Conservation (phyloP, 768 basidiomycete genomes). For the Udeniomyces megalosporus region DNA sequence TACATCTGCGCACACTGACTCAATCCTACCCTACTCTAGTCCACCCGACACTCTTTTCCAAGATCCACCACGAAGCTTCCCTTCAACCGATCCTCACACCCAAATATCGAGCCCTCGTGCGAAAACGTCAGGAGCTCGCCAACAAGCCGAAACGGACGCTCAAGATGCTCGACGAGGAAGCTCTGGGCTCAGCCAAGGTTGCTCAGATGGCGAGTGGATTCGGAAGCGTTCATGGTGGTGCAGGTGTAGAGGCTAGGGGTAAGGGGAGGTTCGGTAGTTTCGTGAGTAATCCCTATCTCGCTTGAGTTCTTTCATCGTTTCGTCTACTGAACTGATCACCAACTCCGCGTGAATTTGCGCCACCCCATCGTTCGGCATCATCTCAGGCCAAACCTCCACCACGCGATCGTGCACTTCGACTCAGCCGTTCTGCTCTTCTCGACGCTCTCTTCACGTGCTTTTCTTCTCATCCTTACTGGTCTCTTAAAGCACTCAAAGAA, state of each 20-base stretch:
- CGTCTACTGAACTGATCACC: background rate
- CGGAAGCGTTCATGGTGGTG: background rate
- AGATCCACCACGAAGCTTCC: constrained; percentile 66
- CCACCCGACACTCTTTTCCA: constrained; percentile 17
- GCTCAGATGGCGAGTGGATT: constrained; percentile 65
- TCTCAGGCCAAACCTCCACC: constrained; percentile 20
- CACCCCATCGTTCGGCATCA: constrained; percentile 18
- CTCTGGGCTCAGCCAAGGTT: constrained; percentile 35
- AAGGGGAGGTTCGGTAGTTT: constrained; percentile 49
- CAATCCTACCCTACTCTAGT: background rate
- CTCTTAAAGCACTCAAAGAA: constrained; percentile 57
- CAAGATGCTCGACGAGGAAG: constrained; percentile 49
- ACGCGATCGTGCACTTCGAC: constrained; percentile 70
- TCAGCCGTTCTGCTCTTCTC: constrained; percentile 72
- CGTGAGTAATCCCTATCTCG: constrained; percentile 34
- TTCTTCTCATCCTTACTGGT: constrained; percentile 64
- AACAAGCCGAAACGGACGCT: constrained; percentile 53
- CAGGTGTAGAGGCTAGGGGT: constrained; percentile 24
- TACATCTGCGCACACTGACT: background rate
- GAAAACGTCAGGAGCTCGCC: constrained; percentile 46
- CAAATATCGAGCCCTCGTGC: constrained; percentile 55
- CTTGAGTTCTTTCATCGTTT: constrained; percentile 9
- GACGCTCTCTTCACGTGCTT: constrained; percentile 68
- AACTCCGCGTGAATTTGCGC: constrained; percentile 37
- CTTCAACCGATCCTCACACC: constrained; percentile 52